phyloP scores from a whole-genome alignment of 2,329 filamentous ascomycete species.

The Trichoderma koningiopsis region DNA sequence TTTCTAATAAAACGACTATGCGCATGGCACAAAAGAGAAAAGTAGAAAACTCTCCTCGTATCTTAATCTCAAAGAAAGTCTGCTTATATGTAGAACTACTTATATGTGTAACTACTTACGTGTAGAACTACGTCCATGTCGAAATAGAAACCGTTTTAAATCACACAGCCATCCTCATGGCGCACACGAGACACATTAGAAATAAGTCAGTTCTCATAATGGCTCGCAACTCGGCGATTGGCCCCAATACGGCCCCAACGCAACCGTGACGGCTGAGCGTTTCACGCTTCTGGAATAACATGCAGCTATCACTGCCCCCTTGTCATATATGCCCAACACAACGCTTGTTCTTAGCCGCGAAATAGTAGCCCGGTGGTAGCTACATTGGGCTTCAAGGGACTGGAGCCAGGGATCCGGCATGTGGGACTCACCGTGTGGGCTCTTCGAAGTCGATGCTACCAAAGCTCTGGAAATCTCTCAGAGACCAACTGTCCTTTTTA shows the following conservation, averaged over 20 bases:
- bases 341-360: slow-evolving; percentile 10
- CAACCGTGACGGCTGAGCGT: slow-evolving; percentile 12
- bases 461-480: neutral
- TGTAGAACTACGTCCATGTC: neutral
- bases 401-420: slow-evolving; percentile 12
- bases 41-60: neutral
- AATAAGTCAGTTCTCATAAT: neutral
- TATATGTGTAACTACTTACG: neutral
- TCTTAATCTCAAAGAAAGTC: neutral
- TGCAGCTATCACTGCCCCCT: neutral
- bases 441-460: slow-evolving; percentile 2
- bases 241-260: neutral
- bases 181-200: neutral
- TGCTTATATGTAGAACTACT: neutral
- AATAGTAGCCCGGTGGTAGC: neutral
- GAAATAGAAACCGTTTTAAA: neutral
- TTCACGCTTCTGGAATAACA: slow-evolving; percentile 17
- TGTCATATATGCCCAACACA: slow-evolving; percentile 22
- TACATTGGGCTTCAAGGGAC: slow-evolving; percentile 23
- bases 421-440: slow-evolving; percentile 2
- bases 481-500: neutral
- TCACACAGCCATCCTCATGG: neutral
- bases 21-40: neutral
- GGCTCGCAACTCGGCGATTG: neutral
- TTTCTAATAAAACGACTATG: neutral